A percentile compares a stretch with the other conserved stretches of the same genome.
These are phyloP conservation scores for Curvularia hawaiiensis DNA, from an alignment of 2,329 filamentous ascomycete species.

Conservation along the genomic window DNA sequence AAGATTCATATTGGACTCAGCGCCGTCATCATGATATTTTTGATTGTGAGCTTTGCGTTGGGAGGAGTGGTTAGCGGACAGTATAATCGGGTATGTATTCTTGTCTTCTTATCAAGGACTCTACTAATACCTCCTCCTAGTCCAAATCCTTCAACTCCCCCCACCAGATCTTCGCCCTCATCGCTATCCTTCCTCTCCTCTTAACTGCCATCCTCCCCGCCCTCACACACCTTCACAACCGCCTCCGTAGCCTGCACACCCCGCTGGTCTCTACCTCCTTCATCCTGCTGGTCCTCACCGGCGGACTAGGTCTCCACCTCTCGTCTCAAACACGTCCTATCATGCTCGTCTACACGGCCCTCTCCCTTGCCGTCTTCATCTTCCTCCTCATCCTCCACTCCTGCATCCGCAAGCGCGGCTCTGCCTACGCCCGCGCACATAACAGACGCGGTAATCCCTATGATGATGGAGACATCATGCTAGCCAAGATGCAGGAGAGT, in stretches of 20 bases:
- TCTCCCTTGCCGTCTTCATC: slow-evolving; percentile 32
- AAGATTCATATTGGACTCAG: slow-evolving; percentile 51
- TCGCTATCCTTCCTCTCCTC: slow-evolving; percentile 53
- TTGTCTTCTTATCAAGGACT: background rate
- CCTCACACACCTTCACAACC: slow-evolving; percentile 40
- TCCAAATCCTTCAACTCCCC: slow-evolving; percentile 51
- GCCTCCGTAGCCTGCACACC: slow-evolving; percentile 47
- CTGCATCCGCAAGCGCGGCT: slow-evolving; percentile 36
- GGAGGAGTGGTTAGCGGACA: slow-evolving; percentile 50
- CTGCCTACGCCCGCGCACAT: slow-evolving; percentile 29
- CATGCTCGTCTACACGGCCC: slow-evolving; percentile 35
- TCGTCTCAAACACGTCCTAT: slow-evolving; percentile 29
- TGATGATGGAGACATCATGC: slow-evolving; percentile 24
- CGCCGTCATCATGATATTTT: slow-evolving; percentile 44
- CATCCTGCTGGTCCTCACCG: slow-evolving; percentile 36
- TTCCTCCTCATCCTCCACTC: slow-evolving; percentile 28
- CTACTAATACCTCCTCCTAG: slow-evolving; percentile 23
- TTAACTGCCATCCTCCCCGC: slow-evolving; percentile 32
- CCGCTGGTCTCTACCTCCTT: slow-evolving; percentile 51
- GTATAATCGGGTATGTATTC: slow-evolving; percentile 47
- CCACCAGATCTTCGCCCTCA: slow-evolving; percentile 56
- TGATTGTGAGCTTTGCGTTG: slow-evolving; percentile 47
- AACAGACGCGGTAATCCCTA: slow-evolving; percentile 9
- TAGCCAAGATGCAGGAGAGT: slow-evolving; percentile 23
- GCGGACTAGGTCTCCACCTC: slow-evolving; percentile 43